These are phyloP conservation scores for Inga leiocalycina DNA, from an alignment of 306 rosid species.

Conservation along the genomic window DNA sequence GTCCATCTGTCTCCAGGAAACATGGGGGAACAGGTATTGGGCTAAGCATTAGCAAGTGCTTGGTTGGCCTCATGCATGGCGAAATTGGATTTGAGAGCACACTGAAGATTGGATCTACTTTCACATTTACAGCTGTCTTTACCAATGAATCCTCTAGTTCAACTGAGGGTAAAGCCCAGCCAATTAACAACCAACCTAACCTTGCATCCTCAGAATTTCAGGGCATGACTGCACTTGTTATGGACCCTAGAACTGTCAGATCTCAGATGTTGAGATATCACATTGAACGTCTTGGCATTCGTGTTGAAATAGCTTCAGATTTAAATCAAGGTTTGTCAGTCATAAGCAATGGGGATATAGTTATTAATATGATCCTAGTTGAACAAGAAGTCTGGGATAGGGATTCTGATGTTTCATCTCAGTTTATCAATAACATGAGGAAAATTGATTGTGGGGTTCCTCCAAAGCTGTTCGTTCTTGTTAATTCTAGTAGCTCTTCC, in stretches of 20 bases:
- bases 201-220: constrained; percentile 62
- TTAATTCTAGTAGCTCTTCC: constrained; percentile 57
- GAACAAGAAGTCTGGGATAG: constrained; percentile 90
- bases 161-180: constrained; percentile 54
- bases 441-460: constrained; percentile 43
- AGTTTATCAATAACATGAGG: constrained; percentile 48
- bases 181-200: constrained; percentile 59
- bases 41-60: constrained; percentile 93
- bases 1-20: constrained; percentile 83
- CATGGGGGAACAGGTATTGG: constrained; percentile 99
- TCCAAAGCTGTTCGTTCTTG: constrained; percentile 76
- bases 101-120: constrained; percentile 88
- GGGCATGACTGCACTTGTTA: constrained; percentile 77
- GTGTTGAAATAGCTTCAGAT: constrained; percentile 67
- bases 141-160: constrained; percentile 50
- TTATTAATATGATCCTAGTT: constrained; percentile 63
- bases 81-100: constrained; percentile 88
- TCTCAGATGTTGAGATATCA: constrained; percentile 87
- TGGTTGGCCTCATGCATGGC: constrained; percentile 95
- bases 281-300: constrained; percentile 82
- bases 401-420: constrained; percentile 50
- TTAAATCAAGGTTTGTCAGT: constrained; percentile 62
- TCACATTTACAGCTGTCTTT: constrained; percentile 88
- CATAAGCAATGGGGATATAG: constrained; percentile 46
- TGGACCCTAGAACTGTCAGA: constrained; percentile 78